Percentiles rank a stretch among this genome's conserved stretches.
phyloP scores from a whole-genome alignment of 495 filamentous ascomycete species.

The Cetradonia linearis region DNA sequence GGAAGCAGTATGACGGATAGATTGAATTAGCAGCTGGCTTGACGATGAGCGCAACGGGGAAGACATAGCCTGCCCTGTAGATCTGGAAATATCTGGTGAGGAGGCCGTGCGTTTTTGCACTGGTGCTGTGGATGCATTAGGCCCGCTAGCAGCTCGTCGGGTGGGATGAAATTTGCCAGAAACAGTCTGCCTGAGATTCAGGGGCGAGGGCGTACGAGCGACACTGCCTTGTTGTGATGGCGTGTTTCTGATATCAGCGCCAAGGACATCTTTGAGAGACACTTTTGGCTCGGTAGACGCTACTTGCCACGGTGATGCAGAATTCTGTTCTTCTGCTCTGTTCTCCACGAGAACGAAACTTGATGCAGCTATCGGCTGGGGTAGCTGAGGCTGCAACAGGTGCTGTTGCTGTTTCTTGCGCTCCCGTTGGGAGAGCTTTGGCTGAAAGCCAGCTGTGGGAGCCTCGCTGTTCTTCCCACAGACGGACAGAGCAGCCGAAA shows the following conservation, averaged over 20 bases:
- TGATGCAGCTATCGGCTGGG: conserved; percentile 28
- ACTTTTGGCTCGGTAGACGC: conserved; percentile 26
- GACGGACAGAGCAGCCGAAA: conserved; percentile 58
- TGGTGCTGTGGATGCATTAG: not conserved
- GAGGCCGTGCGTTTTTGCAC: conserved; percentile 10
- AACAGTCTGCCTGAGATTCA: conserved; percentile 55
- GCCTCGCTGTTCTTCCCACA: conserved; percentile 31
- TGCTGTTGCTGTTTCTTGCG: conserved; percentile 72
- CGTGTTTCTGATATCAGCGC: conserved; percentile 22
- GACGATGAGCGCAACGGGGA: conserved; percentile 20
- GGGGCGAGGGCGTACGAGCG: conserved; percentile 34
- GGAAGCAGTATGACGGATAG: conserved; percentile 39
- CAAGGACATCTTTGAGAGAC: conserved; percentile 34
- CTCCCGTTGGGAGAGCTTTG: conserved; percentile 78
- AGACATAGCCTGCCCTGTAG: conserved; percentile 20
- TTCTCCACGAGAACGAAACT: not conserved
- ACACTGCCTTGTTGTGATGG: conserved; percentile 23
- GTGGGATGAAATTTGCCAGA: conserved; percentile 38
- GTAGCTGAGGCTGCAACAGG: conserved; percentile 33
- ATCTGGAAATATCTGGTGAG: conserved; percentile 8
- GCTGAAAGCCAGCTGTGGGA: conserved; percentile 21
- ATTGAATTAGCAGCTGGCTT: conserved; percentile 31
- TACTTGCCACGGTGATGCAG: conserved; percentile 63
- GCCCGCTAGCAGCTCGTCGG: conserved; percentile 19
- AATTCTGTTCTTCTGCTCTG: conserved; percentile 29